Evolutionary conservation across 2,329 filamentous ascomycete species (phyloP).

Genomic region (Emergomyces africanus): DNA sequence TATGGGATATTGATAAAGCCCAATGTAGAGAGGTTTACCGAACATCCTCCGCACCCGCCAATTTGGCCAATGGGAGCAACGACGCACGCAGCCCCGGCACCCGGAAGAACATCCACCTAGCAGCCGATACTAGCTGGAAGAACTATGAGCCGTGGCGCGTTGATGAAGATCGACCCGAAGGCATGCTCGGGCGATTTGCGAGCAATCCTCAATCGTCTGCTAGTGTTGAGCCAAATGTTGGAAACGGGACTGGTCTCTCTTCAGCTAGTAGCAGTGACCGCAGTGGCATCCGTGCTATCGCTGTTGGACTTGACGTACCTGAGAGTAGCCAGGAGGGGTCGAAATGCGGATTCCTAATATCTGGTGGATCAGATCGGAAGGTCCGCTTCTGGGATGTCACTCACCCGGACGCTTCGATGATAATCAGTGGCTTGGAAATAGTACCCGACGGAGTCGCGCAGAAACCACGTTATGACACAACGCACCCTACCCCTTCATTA

Average conservation of each 20-base stretch:
- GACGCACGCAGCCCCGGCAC: conserved; percentile 23
- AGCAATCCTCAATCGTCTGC: conserved; percentile 31
- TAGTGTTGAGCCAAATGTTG: conserved; percentile 50
- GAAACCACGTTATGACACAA: conserved; percentile 58
- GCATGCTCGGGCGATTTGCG: conserved; percentile 76
- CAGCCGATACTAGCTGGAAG: conserved; percentile 28
- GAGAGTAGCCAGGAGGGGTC: conserved; percentile 48
- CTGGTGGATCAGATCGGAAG: conserved; percentile 78
- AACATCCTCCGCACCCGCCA: conserved; percentile 27
- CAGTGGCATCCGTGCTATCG: conserved; percentile 58
- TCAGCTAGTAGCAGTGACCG: conserved; percentile 12
- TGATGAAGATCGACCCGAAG: conserved; percentile 77
- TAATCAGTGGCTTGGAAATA: conserved; percentile 64
- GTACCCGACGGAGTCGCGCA: conserved; percentile 43
- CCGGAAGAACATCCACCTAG: conserved; percentile 11
- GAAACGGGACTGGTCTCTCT: conserved; percentile 26
- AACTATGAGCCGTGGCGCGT: conserved; percentile 76
- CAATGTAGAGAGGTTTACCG: conserved; percentile 83
- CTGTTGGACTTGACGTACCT: conserved; percentile 55
- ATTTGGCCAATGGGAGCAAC: conserved; percentile 5
- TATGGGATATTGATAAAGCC: conserved; percentile 90
- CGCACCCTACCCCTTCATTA: conserved; percentile 50
- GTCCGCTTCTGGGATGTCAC: conserved; percentile 88
- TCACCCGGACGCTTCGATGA: conserved; percentile 60
- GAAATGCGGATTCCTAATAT: conserved; percentile 71